A percentile compares a stretch with the other conserved stretches of the same genome.
phyloP scores from a whole-genome alignment of 164 flowering plant genomes.

The Liquidambar formosana region DNA sequence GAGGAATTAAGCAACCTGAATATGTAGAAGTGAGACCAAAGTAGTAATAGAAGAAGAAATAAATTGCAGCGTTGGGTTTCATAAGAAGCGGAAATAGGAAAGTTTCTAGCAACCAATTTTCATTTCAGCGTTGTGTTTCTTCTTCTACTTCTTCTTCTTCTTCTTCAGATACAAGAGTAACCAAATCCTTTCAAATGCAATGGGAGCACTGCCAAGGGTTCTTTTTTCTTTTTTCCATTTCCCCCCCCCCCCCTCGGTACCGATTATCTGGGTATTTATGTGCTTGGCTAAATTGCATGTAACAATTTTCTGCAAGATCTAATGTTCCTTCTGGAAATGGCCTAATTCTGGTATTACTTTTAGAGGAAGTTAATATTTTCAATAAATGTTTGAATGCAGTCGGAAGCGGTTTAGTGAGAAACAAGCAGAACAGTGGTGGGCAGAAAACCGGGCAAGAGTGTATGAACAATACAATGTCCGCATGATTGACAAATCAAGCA shows the following conservation, averaged over 20 bases:
- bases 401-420: slow-evolving; percentile 94
- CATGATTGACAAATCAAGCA: slow-evolving; percentile 71
- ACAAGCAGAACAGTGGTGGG: slow-evolving; percentile 99
- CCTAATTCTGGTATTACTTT: background rate
- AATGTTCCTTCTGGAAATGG: too few species aligned
- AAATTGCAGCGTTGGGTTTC: background rate
- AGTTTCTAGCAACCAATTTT: background rate
- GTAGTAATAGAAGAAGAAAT: background rate
- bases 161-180: too few species aligned
- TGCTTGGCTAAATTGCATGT: too few species aligned
- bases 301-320: too few species aligned
- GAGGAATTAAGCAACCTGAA: too few species aligned
- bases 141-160: background rate
- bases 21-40: background rate
- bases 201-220: too few species aligned
- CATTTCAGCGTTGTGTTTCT: background rate
- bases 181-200: background rate
- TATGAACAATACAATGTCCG: slow-evolving; percentile 86
- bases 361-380: background rate
- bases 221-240: too few species aligned
- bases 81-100: too few species aligned
- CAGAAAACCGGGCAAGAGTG: slow-evolving; percentile 86
- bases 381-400: slow-evolving; percentile 48
- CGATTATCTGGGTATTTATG: too few species aligned
- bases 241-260: too few species aligned